A percentile compares a stretch with the other conserved stretches of the same genome.
Conservation (phyloP, 2,329 filamentous ascomycete genomes). For the Aureobasidium pullulans region DNA sequence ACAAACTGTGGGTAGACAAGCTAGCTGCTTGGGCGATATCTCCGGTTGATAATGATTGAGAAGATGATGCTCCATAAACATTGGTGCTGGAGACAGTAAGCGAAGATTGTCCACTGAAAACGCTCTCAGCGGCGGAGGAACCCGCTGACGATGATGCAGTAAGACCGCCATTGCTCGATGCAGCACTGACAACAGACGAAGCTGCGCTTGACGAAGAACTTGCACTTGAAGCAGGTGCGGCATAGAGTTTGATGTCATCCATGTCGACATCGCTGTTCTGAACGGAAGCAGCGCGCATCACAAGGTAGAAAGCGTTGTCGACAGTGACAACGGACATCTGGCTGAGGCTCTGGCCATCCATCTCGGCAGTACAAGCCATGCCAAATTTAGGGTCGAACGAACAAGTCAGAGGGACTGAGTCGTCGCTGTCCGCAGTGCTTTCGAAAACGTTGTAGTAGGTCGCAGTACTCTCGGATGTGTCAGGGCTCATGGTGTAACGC, state of each 20-base stretch:
- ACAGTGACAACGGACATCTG: background rate
- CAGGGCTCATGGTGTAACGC: background rate
- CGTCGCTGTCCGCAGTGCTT: background rate
- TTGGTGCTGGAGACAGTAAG: background rate
- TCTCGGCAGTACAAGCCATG: background rate
- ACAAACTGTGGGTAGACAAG: background rate
- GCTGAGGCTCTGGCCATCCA: background rate
- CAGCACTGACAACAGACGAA: background rate
- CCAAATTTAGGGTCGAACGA: background rate
- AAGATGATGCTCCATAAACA: too few relatives aligned
- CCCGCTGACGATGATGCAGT: background rate
- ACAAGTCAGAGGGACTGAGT: background rate
- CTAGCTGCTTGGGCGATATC: too few relatives aligned
- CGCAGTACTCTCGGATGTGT: background rate
- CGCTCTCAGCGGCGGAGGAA: background rate
- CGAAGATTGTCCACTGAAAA: background rate
- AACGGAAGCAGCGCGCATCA: constrained; percentile 2
- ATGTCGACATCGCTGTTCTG: background rate
- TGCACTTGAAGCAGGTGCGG: background rate
- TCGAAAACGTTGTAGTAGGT: constrained; percentile 9
- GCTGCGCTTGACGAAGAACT: background rate
- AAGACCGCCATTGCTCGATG: background rate
- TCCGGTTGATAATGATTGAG: too few relatives aligned
- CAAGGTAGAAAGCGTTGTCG: background rate
- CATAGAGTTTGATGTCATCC: background rate